Conservation (phyloP, 2,329 filamentous ascomycete genomes). For the Neoascochyta sp. region DNA sequence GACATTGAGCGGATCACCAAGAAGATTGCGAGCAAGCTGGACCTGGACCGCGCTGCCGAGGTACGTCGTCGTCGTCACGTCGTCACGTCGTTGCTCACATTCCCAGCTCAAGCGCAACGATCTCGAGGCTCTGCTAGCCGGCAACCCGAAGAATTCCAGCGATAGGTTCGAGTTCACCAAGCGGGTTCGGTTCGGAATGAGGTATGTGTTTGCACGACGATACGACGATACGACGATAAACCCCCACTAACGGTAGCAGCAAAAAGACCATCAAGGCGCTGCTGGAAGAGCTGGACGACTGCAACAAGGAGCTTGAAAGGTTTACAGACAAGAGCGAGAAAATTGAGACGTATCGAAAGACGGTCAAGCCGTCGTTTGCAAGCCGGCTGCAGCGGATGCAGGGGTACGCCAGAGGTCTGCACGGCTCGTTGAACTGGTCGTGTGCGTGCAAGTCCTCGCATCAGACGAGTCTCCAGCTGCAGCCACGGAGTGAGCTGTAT, state of each 20-base stretch:
- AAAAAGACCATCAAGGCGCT: conserved; percentile 37
- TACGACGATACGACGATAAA: no score
- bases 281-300: conserved; percentile 36
- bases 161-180: conserved; percentile 37
- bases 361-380: conserved; percentile 34
- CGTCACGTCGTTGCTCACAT: conserved; percentile 10
- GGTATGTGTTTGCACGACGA: no score
- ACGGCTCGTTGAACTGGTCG: conserved; percentile 32
- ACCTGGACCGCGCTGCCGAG: conserved; percentile 33
- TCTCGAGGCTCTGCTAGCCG: conserved; percentile 34
- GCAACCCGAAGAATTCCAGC: conserved; percentile 30
- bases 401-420: conserved; percentile 31
- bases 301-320: conserved; percentile 39
- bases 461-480: conserved; percentile 32
- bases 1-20: conserved; percentile 36
- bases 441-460: conserved; percentile 35
- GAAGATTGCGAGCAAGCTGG: conserved; percentile 36
- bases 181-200: conserved; percentile 36
- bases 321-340: conserved; percentile 39
- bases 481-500: conserved; percentile 27
- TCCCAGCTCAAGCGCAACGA: conserved; percentile 33
- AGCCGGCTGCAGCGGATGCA: conserved; percentile 33
- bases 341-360: conserved; percentile 34
- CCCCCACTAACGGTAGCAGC: no score
- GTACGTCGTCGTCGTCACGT: conserved; percentile 18